Percentiles rank a stretch among this genome's conserved stretches.
Conservation (phyloP, 1,139 yeast species). For the Arxiozyma bovina region DNA sequence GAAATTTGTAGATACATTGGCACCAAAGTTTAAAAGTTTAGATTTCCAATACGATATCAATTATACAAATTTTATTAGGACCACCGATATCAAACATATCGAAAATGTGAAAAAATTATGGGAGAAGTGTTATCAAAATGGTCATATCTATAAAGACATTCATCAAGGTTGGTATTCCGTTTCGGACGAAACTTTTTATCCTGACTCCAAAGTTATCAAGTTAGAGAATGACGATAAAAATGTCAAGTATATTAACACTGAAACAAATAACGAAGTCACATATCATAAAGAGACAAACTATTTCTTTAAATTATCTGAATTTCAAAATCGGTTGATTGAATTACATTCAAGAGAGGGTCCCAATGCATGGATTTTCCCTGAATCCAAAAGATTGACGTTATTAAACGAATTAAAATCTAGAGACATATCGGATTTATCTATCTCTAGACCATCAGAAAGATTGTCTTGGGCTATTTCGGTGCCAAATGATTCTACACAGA, state of each 20-base stretch:
- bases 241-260: slow-evolving; percentile 44
- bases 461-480: slow-evolving; percentile 87
- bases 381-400: slow-evolving; percentile 45
- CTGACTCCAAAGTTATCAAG: slow-evolving; percentile 64
- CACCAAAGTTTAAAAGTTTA: slow-evolving; percentile 52
- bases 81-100: slow-evolving; percentile 77
- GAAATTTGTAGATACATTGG: slow-evolving; percentile 61
- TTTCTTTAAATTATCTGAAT: slow-evolving; percentile 63
- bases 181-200: slow-evolving; percentile 90
- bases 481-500: slow-evolving; percentile 70
- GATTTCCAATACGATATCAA: slow-evolving; percentile 49
- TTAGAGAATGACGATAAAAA: slow-evolving; percentile 14
- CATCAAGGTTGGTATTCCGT: slow-evolving; percentile 94
- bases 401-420: slow-evolving; percentile 47
- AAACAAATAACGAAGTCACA: slow-evolving; percentile 66
- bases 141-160: slow-evolving; percentile 67
- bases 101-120: slow-evolving; percentile 61
- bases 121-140: slow-evolving; percentile 50
- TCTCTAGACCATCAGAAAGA: slow-evolving; percentile 73
- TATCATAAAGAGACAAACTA: slow-evolving; percentile 78
- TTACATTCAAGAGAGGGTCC: slow-evolving; percentile 34
- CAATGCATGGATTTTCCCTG: slow-evolving; percentile 53
- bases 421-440: slow-evolving; percentile 58
- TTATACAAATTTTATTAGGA: slow-evolving; percentile 75
- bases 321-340: slow-evolving; percentile 46